Base-by-base conservation (phyloP, 306 rosid species). In the Lagenaria siceraria region DNA sequence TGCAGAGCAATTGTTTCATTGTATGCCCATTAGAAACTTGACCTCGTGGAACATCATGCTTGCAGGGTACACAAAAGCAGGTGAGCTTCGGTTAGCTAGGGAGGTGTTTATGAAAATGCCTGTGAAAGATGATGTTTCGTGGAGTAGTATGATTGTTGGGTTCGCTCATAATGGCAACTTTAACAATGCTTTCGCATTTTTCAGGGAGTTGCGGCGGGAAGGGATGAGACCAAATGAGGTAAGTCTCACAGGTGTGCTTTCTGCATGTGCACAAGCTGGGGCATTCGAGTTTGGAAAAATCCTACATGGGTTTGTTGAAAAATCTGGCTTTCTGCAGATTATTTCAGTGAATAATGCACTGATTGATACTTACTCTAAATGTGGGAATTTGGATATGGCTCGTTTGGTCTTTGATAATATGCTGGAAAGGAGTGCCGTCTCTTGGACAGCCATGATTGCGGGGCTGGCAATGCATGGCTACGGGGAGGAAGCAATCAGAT, bases 61-160 rank as follows among this genome's bases (percentile, higher is more conserved):
- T 80, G 89, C 93, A 3, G 93, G 97, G 80, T 88, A 86, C 53
- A 77, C 85, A 63, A 90, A 88, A 82, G 91, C 82, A 7, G 88
- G 90, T 68, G 86, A 92, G 84, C 85, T 94, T 85, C 86, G 84
- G 87, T 81, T 81, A 69, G 98, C 95, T 1, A 84, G 66, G 71
- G 75, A 80, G 76, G 80, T 78, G 71, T 94, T 92, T 88, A 63
- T 43, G 65, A 84, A 86, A 29, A 92, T 94, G 91, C 84, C 83
- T 35, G 21, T 82, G 60, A 87, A 83, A 82, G 92, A 95, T 58
- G 96, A 81, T 51, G 91, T 90, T 69, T 95, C 93, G 33, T 95
- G 95, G 98, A 89, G 97, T 82, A 95, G 88, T 36, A 88, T 95
- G 92, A 90, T 92, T 81, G 88, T 88, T 79, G 98, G 93, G 84